Conservation (phyloP, 805 yeast species). For the Starmerella gropengiesseri region DNA sequence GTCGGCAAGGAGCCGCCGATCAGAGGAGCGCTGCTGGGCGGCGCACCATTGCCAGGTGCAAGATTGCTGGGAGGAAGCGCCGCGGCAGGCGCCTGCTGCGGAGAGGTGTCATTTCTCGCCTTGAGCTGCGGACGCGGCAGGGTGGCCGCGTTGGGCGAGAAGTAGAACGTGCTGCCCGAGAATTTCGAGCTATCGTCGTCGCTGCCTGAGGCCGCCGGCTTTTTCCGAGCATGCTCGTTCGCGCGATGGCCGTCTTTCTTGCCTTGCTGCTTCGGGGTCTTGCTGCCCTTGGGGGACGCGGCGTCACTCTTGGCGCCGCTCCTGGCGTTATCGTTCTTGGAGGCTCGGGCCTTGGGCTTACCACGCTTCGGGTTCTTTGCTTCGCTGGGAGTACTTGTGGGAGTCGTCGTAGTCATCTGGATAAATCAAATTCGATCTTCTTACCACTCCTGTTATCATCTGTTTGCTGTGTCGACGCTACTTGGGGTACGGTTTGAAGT, state of each 20-base stretch:
- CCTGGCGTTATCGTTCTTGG: neutral
- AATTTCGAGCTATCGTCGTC: slow-evolving; percentile 6
- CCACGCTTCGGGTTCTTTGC: neutral
- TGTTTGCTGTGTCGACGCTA: no score
- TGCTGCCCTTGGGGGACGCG: neutral
- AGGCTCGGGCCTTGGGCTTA: neutral
- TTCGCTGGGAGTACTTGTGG: neutral
- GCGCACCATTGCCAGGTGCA: no score
- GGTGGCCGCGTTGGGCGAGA: slow-evolving; percentile 25
- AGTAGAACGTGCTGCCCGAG: slow-evolving; percentile 24
- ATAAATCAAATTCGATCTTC: neutral
- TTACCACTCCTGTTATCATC: slow-evolving; percentile 12
- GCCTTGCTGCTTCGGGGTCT: neutral
- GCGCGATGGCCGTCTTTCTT: neutral
- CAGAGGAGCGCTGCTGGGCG: no score
- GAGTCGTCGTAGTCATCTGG: slow-evolving; percentile 10
- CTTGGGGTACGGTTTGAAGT: no score
- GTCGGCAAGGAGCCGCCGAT: neutral
- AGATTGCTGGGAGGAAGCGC: neutral
- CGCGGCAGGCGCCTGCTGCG: neutral
- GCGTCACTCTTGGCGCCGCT: neutral
- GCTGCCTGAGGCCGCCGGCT: neutral
- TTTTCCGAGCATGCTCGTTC: neutral
- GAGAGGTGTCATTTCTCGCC: slow-evolving; percentile 4
- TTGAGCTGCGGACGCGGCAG: slow-evolving; percentile 27